Evolutionary conservation across 768 basidiomycete species (phyloP), one percentile per base, ranked within the genome.

Genomic region (Suillus tomentosus): DNA sequence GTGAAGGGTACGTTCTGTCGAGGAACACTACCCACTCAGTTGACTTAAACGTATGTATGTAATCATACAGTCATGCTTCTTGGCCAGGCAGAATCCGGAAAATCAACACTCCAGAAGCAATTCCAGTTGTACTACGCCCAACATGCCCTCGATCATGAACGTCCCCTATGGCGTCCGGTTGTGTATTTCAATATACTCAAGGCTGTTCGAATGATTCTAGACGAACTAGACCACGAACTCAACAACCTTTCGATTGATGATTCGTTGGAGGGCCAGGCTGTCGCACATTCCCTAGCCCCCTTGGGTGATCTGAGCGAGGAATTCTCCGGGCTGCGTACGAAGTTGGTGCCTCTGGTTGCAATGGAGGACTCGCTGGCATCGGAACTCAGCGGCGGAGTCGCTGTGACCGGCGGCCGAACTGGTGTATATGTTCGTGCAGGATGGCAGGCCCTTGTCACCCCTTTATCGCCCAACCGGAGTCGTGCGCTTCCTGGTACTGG

Each of bases 151-250:
- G 89, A 93, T 51, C 77, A 81, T 59, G 89, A 90, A 77, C 86
- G 89, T 27, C 83, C 87, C 0, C 86, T 85, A 4, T 94, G 93
- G 92, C 83, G 86, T 22, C 86, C 90, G 3, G 87, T 93, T 37
- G 87, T 94, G 37, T 92, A 91, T 76, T 88, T 91, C 79, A 94
- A 94, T 77, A 81, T 94, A 67, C 85, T 94, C 81, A 89, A 87
- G 71, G 91, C 90, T 58, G 78, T 93, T 22, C 87, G 88, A 36
- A 87, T 85, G 77, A 87, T 91, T 55, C 82, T 94, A 60, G 84
- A 87, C 63, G 89, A 91, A 68, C 78, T 92, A 9, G 89, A 91
- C 67, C 79, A 78, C 67, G 85, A 87, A 68, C 80, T 85, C 67
- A 70, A 79, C 47, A 71, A 73, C 72, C 69, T 74, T 2, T 67